Evolutionary conservation across 192 early-diverging fungal genomes (phyloP), one percentile per base, ranked within the genome.

Genomic region (Diversispora eburnea): DNA sequence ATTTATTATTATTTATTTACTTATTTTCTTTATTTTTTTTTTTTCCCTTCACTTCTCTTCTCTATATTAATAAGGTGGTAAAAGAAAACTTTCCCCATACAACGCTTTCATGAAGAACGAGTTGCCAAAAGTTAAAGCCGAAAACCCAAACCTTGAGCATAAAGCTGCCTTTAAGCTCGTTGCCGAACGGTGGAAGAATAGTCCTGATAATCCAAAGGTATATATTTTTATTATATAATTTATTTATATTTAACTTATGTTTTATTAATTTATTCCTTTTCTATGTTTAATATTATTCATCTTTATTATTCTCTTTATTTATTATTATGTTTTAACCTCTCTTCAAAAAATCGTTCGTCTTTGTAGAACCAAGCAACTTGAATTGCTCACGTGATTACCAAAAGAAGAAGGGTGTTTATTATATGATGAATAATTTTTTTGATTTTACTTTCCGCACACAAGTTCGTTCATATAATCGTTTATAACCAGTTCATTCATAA

Each of bases 21-120:
- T 8, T 47, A 59, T 49, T 17, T 41, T 48, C 20, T 58, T 9
- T 20, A 25, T 51, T 9, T 62, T 48, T 25, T n/a, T 33, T 72
- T 48, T n/a, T 39, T n/a, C n/a, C n/a, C n/a, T n/a, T n/a, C n/a
- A n/a, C n/a, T n/a, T n/a, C n/a, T n/a, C n/a, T 49, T 61, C 10
- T 72, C 17, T 62, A 19, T 25, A 39, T 25, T 73, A 25, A 19
- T 15, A 20, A 47, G 78, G 69, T 42, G 63, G 69, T 67, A 74
- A 69, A 19, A 84, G 84, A 77, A 87, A 84, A 78, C 22, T 84
- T 57, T 85, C 87, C 39, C 80, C 86, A 64, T 91, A 91, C 82
- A 89, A 91, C 82, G 81, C 80, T 75, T 90, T 83, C 78, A 90
- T 90, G 88, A 90, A 90, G 84, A 62, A 76, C n/a, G 84, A 89